Percentiles rank a stretch among this genome's conserved stretches.
These are phyloP conservation scores for Aspergillus ustus DNA, from an alignment of 2,329 filamentous ascomycete species.

Conservation along the genomic window DNA sequence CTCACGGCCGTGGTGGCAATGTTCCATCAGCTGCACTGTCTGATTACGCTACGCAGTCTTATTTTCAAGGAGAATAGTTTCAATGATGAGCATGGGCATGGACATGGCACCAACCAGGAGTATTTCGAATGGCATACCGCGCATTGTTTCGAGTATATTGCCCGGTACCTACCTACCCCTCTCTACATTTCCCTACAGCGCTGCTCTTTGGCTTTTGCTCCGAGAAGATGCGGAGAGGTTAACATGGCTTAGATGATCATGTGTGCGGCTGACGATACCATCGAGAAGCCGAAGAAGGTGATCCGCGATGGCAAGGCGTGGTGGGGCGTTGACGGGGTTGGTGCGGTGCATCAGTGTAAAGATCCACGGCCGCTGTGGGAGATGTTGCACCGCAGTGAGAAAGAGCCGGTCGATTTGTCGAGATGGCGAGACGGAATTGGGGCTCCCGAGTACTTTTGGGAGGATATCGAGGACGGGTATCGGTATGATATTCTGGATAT, in stretches of 20 bases:
- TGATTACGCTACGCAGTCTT: slow-evolving; percentile 16
- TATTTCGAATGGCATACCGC: slow-evolving; percentile 19
- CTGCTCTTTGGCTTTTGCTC: neutral
- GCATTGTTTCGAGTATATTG: slow-evolving; percentile 27
- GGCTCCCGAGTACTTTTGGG: slow-evolving; percentile 11
- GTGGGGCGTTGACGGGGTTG: slow-evolving; percentile 18
- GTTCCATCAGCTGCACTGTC: slow-evolving; percentile 24
- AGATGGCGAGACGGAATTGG: slow-evolving; percentile 14
- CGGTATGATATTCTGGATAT: slow-evolving; percentile 10
- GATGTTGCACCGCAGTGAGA: slow-evolving; percentile 5
- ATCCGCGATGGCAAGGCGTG: neutral
- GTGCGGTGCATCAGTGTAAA: slow-evolving; percentile 20
- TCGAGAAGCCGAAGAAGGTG: slow-evolving; percentile 15
- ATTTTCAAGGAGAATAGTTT: slow-evolving; percentile 17
- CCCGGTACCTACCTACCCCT: slow-evolving; percentile 15
- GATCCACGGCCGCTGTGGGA: slow-evolving; percentile 20
- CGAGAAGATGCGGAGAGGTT: neutral
- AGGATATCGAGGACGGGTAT: slow-evolving; percentile 7
- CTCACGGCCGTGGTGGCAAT: slow-evolving; percentile 15
- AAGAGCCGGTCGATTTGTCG: slow-evolving; percentile 11
- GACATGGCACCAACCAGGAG: neutral
- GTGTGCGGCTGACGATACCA: slow-evolving; percentile 23
- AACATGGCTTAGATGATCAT: slow-evolving; percentile 9
- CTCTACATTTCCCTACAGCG: neutral
- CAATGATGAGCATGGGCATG: neutral